Base-by-base conservation (phyloP, 306 rosid genomes). In the Glycine tomentella region DNA sequence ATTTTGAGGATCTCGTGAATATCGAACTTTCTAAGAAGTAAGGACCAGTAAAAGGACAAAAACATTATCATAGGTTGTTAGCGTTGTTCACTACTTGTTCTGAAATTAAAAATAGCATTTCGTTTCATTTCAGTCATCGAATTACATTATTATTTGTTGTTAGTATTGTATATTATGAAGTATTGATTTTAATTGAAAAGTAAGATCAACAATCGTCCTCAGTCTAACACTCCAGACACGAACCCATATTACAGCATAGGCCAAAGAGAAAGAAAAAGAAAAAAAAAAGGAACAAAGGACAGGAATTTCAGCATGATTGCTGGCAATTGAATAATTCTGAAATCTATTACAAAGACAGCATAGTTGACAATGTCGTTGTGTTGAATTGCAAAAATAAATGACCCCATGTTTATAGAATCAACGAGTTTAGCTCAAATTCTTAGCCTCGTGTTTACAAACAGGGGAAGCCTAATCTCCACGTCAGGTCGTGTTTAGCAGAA, bases 301-400 rank as follows among this genome's bases (percentile, higher is more conserved):
- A 14, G 77, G 9, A 42, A 7, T 42, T 42, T 7, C 46, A 42
- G 9, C 53, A 16, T 15, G 63, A 40, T 31, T 25, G 31, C 31
- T 25, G 31, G 31, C 31, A 25, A 25, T 25, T 25, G 31, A 25
- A 25, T 25, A 25, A 25, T 25, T 25, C 31, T 25, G 31, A 25
- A 25, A 2, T 25, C 31, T 25, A 25, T 25, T 44, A 20, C 67
- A 62, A 3, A 36, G 12, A 14, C 25, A 38, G 9, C 70, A 64
- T 36, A 13, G 46, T 11, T 64, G 8, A 64, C 62, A 14, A 65
- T 8, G 20, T 72, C 11, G 3, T 38, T 9, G 10, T 6, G 59
- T 79, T 69, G 74, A 74, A 49, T 49, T 51, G 40, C 74, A 74
- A 40, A 52, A 69, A 56, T 9, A 25, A 78, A 33, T 51, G 12